These are phyloP conservation scores for Russula sp. DNA, from an alignment of 768 basidiomycete species.

Conservation along the genomic window DNA sequence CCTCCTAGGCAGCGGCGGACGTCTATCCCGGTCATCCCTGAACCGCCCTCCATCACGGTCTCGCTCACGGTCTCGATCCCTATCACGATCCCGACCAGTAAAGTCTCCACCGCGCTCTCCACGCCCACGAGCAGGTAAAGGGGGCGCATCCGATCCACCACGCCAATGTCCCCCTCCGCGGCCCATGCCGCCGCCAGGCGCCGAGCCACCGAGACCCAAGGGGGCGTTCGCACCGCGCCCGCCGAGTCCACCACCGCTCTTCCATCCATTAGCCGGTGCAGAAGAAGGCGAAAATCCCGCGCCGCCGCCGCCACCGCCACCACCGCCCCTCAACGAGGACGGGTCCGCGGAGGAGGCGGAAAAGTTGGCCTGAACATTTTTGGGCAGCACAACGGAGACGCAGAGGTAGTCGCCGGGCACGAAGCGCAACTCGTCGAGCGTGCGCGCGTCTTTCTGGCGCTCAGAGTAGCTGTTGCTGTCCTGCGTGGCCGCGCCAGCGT, in stretches of 20 bases:
- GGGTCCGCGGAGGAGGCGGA: constrained; percentile 37
- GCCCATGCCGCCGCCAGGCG: constrained; percentile 31
- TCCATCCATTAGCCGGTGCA: constrained; percentile 30
- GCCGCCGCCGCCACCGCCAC: constrained; percentile 33
- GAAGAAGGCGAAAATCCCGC: constrained; percentile 23
- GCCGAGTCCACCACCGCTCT: constrained; percentile 29
- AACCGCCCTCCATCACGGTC: constrained; percentile 29
- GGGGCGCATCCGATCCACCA: constrained; percentile 50
- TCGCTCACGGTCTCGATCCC: constrained; percentile 28
- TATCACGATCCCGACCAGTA: constrained; percentile 25
- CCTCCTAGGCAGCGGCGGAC: constrained; percentile 33
- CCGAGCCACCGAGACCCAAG: constrained; percentile 28
- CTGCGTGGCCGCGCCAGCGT: neutral
- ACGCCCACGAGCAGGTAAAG: constrained; percentile 31
- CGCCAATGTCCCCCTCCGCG: constrained; percentile 68
- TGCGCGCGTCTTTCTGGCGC: constrained; percentile 45
- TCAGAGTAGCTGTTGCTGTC: constrained; percentile 8
- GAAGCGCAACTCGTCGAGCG: constrained; percentile 72
- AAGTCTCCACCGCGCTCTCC: constrained; percentile 41
- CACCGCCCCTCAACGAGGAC: constrained; percentile 42
- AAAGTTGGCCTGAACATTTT: constrained; percentile 36
- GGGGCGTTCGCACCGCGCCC: constrained; percentile 46
- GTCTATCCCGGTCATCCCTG: constrained; percentile 44
- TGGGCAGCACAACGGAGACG: constrained; percentile 69
- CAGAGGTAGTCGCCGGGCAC: constrained; percentile 76